A percentile compares a stretch with the other conserved stretches of the same genome.
phyloP scores from a whole-genome alignment of 73 alveolate genomes.

The Loxodes magnus region DNA sequence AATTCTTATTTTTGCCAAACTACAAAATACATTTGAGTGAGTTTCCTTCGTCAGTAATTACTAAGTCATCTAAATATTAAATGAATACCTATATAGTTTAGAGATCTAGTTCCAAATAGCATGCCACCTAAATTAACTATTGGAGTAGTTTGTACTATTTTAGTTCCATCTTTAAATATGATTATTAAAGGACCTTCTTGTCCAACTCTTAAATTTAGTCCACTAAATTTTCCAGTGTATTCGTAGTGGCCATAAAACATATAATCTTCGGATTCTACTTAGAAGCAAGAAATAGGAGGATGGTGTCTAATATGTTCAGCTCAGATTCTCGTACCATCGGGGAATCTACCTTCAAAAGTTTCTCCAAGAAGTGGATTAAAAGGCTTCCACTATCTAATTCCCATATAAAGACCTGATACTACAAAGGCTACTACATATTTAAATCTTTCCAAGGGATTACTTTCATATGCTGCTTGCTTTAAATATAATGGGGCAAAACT shows the following conservation, averaged over 20 bases:
- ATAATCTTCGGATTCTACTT: slow-evolving; percentile 4
- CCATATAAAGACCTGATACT: slow-evolving; percentile 34
- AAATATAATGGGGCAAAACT: slow-evolving; percentile 49
- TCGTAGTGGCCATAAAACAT: slow-evolving; percentile 33
- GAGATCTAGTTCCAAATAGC: slow-evolving; percentile 22
- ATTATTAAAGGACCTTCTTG: slow-evolving; percentile 66
- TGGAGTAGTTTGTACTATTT: slow-evolving; percentile 28
- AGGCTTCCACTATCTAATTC: slow-evolving; percentile 57
- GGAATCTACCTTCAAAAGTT: slow-evolving; percentile 85
- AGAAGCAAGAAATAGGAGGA: slow-evolving; percentile 64
- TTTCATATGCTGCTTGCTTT: slow-evolving; percentile 29
- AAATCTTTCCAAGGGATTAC: slow-evolving; percentile 46
- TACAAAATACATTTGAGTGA: not conserved
- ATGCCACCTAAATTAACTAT: slow-evolving; percentile 15
- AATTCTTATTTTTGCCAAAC: slow-evolving; percentile 5
- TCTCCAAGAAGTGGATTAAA: slow-evolving; percentile 96
- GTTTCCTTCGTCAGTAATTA: slow-evolving; percentile 16
- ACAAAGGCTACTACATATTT: slow-evolving; percentile 35
- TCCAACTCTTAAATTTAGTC: slow-evolving; percentile 43
- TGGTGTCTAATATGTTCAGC: slow-evolving; percentile 94
- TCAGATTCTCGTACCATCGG: slow-evolving; percentile 86
- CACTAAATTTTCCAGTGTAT: slow-evolving; percentile 54
- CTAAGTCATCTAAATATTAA: too few relatives aligned
- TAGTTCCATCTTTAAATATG: slow-evolving; percentile 65
- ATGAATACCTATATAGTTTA: slow-evolving; percentile 17